Evolutionary conservation across 129 eudicot genomes (phyloP).

Genomic region (Saussurea involucrata): DNA sequence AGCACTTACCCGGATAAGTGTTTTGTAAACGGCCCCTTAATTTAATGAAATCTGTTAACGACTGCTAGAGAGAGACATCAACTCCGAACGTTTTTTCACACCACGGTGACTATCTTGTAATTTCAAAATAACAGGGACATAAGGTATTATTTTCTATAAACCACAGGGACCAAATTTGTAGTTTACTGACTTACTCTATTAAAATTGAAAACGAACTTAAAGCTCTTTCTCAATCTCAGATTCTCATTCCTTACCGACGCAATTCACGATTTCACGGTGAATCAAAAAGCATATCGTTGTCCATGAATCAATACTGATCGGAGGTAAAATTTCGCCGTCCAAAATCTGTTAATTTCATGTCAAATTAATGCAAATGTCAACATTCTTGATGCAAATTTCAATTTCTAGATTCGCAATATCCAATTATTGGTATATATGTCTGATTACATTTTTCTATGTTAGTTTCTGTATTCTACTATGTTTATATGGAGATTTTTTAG

Average conservation of each 20-base stretch:
- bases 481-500: not conserved
- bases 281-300: not conserved
- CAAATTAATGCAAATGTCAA: not conserved
- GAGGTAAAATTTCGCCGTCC: not conserved
- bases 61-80: too few relatives aligned
- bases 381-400: not conserved
- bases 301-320: not conserved
- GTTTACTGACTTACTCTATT: too few relatives aligned
- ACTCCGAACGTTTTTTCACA: too few relatives aligned
- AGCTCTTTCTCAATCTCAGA: not conserved
- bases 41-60: too few relatives aligned
- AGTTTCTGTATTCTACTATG: not conserved
- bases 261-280: too few relatives aligned
- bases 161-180: too few relatives aligned
- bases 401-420: not conserved
- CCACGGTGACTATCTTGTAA: too few relatives aligned
- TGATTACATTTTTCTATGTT: not conserved
- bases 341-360: not conserved
- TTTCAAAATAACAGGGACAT: too few relatives aligned
- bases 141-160: too few relatives aligned
- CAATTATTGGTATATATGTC: not conserved
- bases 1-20: too few relatives aligned
- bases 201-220: too few relatives aligned
- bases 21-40: too few relatives aligned
- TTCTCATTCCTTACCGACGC: not conserved